A percentile compares a stretch with the other conserved stretches of the same genome.
These are phyloP conservation scores for Saccharomyces kudriavzevii DNA, from an alignment of 805 yeast species.

Conservation along the genomic window DNA sequence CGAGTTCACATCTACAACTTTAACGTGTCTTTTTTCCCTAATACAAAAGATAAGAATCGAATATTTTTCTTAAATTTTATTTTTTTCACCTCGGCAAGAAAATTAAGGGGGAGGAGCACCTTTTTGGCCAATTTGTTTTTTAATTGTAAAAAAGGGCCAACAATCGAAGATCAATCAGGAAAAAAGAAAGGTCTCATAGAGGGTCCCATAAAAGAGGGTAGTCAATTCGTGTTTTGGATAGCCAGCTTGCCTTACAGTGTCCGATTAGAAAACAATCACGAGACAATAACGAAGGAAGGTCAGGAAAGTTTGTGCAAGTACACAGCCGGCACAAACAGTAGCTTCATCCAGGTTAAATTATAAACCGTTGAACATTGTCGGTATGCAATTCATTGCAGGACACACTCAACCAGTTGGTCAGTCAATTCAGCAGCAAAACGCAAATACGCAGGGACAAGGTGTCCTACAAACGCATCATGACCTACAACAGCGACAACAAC, in stretches of 20 bases:
- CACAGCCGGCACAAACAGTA: not conserved
- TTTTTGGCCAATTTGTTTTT: not conserved
- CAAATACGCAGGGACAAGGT: constrained; percentile 6
- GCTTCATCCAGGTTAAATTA: not conserved
- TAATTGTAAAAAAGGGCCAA: not conserved
- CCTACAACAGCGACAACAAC: constrained; percentile 7
- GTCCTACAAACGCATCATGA: constrained; percentile 5
- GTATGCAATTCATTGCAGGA: not conserved
- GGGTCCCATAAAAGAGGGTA: not conserved
- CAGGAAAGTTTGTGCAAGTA: not conserved
- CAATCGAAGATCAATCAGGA: not conserved
- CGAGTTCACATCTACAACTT: not conserved
- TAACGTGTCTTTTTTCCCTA: not conserved
- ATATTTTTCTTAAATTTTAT: not conserved
- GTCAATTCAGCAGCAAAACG: not conserved
- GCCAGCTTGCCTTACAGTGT: not conserved
- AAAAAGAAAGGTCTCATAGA: not conserved
- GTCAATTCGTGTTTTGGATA: not conserved
- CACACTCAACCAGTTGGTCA: not conserved
- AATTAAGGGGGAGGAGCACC: not conserved
- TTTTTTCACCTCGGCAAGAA: not conserved
- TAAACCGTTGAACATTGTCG: not conserved
- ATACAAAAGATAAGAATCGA: not conserved
- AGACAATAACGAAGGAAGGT: not conserved
- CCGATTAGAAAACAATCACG: not conserved